phyloP scores from a whole-genome alignment of 1,139 yeast species.

The Yamadazyma pseudoaaseri region DNA sequence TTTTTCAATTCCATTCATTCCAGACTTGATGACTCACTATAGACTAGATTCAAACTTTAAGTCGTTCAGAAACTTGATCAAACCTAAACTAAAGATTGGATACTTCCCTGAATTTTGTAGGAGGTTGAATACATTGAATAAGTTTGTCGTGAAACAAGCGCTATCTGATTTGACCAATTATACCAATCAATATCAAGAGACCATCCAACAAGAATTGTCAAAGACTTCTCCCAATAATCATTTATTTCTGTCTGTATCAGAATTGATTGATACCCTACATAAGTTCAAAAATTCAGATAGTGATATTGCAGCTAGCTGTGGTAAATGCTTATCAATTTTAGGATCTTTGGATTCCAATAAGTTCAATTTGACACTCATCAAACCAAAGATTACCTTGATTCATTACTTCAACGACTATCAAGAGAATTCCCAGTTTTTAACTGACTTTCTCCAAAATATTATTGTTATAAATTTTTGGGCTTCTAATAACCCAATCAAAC shows the following conservation, averaged over 20 bases:
- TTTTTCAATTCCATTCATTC: slow-evolving; percentile 50
- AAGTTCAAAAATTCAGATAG: slow-evolving; percentile 50
- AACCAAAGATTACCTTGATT: slow-evolving; percentile 48
- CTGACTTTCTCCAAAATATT: slow-evolving; percentile 63
- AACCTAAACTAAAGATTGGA: slow-evolving; percentile 26
- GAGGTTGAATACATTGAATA: slow-evolving; percentile 65
- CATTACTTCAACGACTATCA: slow-evolving; percentile 59
- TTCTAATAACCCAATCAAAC: slow-evolving; percentile 83
- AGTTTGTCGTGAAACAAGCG: slow-evolving; percentile 76
- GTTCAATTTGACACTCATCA: slow-evolving; percentile 48
- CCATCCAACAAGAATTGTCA: slow-evolving; percentile 40
- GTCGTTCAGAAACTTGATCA: slow-evolving; percentile 21
- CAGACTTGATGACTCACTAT: slow-evolving; percentile 32
- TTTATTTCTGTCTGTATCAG: slow-evolving; percentile 34
- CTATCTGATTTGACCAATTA: slow-evolving; percentile 62
- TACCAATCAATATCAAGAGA: slow-evolving; percentile 46
- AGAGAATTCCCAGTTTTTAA: slow-evolving; percentile 66
- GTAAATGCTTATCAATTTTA: slow-evolving; percentile 68
- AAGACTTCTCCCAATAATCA: slow-evolving; percentile 16
- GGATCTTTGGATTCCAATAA: slow-evolving; percentile 78
- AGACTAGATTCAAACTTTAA: slow-evolving; percentile 22
- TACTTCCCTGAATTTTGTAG: slow-evolving; percentile 50
- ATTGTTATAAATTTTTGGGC: slow-evolving; percentile 86
- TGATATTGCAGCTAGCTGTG: slow-evolving; percentile 56
- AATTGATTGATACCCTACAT: slow-evolving; percentile 56